Conservation (phyloP, 306 rosid genomes). For the Alnus glutinosa region DNA sequence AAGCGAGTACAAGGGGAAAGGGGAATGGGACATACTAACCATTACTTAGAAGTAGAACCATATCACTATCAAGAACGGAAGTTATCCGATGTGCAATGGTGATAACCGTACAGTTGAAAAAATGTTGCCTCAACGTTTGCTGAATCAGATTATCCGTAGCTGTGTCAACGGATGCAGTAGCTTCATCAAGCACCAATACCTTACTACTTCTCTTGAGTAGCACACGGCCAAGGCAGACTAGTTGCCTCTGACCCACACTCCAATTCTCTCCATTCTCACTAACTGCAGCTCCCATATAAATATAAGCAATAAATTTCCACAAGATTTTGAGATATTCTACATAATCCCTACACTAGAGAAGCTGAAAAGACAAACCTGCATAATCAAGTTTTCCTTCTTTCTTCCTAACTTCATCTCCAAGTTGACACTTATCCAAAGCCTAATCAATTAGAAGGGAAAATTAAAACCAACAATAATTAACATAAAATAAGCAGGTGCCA, state of each 20-base stretch:
- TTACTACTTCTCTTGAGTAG: slow-evolving; percentile 79
- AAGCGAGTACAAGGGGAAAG: no score
- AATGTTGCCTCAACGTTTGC: slow-evolving; percentile 66
- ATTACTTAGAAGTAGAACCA: slow-evolving; percentile 54
- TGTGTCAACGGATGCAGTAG: slow-evolving; percentile 87
- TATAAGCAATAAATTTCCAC: background rate
- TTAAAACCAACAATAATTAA: background rate
- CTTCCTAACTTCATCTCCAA: slow-evolving; percentile 30
- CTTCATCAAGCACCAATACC: slow-evolving; percentile 88
- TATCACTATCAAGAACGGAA: slow-evolving; percentile 55
- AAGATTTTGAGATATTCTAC: background rate
- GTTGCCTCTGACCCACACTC: slow-evolving; percentile 55
- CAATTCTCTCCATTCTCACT: slow-evolving; percentile 60
- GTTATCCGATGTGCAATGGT: slow-evolving; percentile 49
- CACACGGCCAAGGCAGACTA: slow-evolving; percentile 47
- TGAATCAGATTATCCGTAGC: slow-evolving; percentile 89
- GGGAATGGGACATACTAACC: slow-evolving; percentile 35
- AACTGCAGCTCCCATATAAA: slow-evolving; percentile 23
- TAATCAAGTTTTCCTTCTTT: slow-evolving; percentile 3
- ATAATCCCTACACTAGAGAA: background rate
- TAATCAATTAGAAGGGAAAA: slow-evolving; percentile 31
- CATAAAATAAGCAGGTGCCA: background rate
- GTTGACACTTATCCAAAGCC: slow-evolving; percentile 85
- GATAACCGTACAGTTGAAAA: slow-evolving; percentile 62
- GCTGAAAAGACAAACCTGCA: background rate